phyloP scores from a whole-genome alignment of 768 basidiomycete genomes.

The Leccinum boreale region DNA sequence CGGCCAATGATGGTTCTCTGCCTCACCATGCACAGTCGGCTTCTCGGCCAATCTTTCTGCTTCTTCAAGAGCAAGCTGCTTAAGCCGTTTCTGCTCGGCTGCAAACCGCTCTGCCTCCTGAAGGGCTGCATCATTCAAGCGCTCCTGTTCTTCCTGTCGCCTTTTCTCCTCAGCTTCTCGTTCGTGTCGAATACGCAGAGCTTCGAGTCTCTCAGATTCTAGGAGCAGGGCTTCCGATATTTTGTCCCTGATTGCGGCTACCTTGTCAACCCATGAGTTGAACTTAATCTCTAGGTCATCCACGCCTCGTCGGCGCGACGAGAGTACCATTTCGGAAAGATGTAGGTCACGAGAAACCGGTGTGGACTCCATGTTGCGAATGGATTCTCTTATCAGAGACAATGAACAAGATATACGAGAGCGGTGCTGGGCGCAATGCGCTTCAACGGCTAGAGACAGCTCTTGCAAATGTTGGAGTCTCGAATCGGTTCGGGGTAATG shows the following conservation, averaged over 20 bases:
- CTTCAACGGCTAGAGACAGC: slow-evolving; percentile 37
- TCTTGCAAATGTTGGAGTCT: slow-evolving; percentile 35
- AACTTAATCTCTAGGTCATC: slow-evolving; percentile 51
- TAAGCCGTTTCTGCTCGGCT: slow-evolving; percentile 28
- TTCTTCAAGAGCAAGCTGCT: slow-evolving; percentile 14
- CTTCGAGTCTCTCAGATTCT: slow-evolving; percentile 42
- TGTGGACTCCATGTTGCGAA: slow-evolving; percentile 52
- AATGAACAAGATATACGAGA: slow-evolving; percentile 44
- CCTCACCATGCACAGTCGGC: slow-evolving; percentile 17
- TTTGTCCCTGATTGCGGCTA: slow-evolving; percentile 29
- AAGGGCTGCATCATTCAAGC: slow-evolving; percentile 36
- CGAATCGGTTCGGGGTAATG: slow-evolving; percentile 24
- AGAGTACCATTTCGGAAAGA: slow-evolving; percentile 47
- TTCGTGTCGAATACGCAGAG: slow-evolving; percentile 29
- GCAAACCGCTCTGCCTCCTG: slow-evolving; percentile 32
- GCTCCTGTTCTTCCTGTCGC: slow-evolving; percentile 15
- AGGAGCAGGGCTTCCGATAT: slow-evolving; percentile 39
- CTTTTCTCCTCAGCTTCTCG: slow-evolving; percentile 25
- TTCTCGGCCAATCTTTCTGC: slow-evolving; percentile 12
- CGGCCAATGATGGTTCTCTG: slow-evolving; percentile 24
- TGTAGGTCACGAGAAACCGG: slow-evolving; percentile 42
- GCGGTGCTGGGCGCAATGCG: slow-evolving; percentile 33
- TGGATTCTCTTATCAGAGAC: slow-evolving; percentile 50
- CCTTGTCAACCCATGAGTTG: slow-evolving; percentile 45
- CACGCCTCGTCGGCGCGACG: slow-evolving; percentile 45